These are phyloP conservation scores for Corynespora cassiicola DNA, from an alignment of 2,329 filamentous ascomycete species.

Conservation along the genomic window DNA sequence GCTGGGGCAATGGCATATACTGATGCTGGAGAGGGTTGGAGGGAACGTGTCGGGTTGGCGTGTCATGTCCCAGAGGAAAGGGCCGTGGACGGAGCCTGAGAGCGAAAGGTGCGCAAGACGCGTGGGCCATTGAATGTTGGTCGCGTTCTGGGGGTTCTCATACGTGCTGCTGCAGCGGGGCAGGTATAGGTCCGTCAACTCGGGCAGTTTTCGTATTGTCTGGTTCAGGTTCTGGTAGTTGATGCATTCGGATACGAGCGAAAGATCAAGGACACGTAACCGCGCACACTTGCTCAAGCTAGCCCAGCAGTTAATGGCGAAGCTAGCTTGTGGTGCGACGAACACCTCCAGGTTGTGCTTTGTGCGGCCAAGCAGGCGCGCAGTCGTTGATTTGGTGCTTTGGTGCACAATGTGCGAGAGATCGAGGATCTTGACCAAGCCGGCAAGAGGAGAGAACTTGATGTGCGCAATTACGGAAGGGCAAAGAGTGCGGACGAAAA, in stretches of 20 bases:
- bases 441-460: constrained; percentile 55
- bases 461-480: constrained; percentile 58
- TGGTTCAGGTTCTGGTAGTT: constrained; percentile 57
- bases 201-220: constrained; percentile 54
- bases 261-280: constrained; percentile 59
- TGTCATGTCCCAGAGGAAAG: constrained; percentile 50
- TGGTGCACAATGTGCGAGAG: constrained; percentile 65
- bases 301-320: constrained; percentile 64
- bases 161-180: constrained; percentile 48
- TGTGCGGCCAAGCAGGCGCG: constrained; percentile 61
- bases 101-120: constrained; percentile 50
- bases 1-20: constrained; percentile 52
- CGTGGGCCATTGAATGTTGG: constrained; percentile 51
- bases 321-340: constrained; percentile 63
- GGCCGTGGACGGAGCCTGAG: constrained; percentile 51
- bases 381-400: constrained; percentile 63
- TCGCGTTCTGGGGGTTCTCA: constrained; percentile 22
- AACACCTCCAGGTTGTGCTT: constrained; percentile 62
- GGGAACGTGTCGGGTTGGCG: constrained; percentile 37
- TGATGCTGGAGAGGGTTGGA: constrained; percentile 29
- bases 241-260: constrained; percentile 59
- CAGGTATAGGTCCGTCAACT: constrained; percentile 54
- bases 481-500: constrained; percentile 62
- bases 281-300: constrained; percentile 62
- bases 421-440: constrained; percentile 60